Evolutionary conservation across 805 yeast species (phyloP).

Genomic region (Ogataea paradorogensis): DNA sequence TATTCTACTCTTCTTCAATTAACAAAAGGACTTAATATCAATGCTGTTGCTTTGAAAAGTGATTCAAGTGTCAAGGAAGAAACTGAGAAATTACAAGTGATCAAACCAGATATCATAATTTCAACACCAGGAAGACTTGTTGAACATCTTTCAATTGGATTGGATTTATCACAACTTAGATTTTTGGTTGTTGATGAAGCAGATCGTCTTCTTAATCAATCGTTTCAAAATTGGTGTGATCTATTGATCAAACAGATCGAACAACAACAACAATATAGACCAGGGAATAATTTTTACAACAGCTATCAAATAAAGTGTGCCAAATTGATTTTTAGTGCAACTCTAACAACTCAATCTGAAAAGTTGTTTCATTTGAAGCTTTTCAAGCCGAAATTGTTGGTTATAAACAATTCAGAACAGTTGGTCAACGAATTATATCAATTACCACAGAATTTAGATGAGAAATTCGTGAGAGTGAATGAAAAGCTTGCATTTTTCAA

Average conservation of each 20-base stretch:
- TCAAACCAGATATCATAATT: conserved; percentile 61
- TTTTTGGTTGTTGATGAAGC: conserved; percentile 79
- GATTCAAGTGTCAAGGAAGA: conserved; percentile 59
- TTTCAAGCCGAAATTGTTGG: conserved; percentile 65
- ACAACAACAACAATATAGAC: conserved; percentile 32
- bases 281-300: conserved; percentile 26
- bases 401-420: conserved; percentile 54
- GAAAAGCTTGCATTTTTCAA: conserved; percentile 45
- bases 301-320: conserved; percentile 42
- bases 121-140: conserved; percentile 80
- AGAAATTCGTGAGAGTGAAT: conserved; percentile 28
- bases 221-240: conserved; percentile 90
- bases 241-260: conserved; percentile 43
- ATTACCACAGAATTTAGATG: conserved; percentile 51
- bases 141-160: conserved; percentile 55
- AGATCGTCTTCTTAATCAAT: conserved; percentile 77
- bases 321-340: conserved; percentile 84
- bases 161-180: conserved; percentile 51
- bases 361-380: conserved; percentile 72
- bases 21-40: conserved; percentile 63
- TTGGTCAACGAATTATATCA: conserved; percentile 56
- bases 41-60: conserved; percentile 60
- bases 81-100: conserved; percentile 42
- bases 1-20: conserved; percentile 57
- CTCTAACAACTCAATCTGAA: conserved; percentile 90